Evolutionary conservation across 768 basidiomycete species (phyloP).

Genomic region (Crassisporium funariophilum): DNA sequence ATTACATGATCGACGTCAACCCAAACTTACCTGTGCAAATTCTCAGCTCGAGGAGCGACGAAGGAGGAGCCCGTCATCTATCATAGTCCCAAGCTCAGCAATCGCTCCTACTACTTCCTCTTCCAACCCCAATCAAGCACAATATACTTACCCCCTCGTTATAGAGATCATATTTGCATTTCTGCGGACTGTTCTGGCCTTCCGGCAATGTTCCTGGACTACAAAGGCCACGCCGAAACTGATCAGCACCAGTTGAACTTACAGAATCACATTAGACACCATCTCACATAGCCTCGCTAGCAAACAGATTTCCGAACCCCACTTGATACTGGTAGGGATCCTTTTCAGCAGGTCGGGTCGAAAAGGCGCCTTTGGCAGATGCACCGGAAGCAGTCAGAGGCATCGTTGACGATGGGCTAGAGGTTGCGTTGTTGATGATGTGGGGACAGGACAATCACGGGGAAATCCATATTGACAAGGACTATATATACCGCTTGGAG

Average conservation of each 20-base stretch:
- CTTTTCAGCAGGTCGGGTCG: constrained; percentile 37
- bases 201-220: constrained; percentile 59
- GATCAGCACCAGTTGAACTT: background rate
- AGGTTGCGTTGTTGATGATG: too few species aligned
- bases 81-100: background rate
- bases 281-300: constrained; percentile 55
- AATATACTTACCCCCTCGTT: constrained; percentile 49
- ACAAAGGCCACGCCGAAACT: background rate
- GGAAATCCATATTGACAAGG: too few species aligned
- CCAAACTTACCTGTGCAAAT: constrained; percentile 47
- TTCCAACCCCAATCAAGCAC: background rate
- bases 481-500: too few species aligned
- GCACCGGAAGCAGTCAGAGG: constrained; percentile 34
- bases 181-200: constrained; percentile 65
- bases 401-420: too few species aligned
- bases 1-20: background rate
- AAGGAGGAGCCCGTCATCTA: constrained; percentile 66
- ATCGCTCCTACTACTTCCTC: background rate
- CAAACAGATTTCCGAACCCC: constrained; percentile 61
- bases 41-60: constrained; percentile 57
- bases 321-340: constrained; percentile 62
- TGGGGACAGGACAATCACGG: too few species aligned
- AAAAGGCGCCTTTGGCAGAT: constrained; percentile 41
- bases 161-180: constrained; percentile 63
- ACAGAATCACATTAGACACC: background rate